Evolutionary conservation across 495 filamentous ascomycete genomes (phyloP).

Genomic region (Lasiosphaeris hirsuta): DNA sequence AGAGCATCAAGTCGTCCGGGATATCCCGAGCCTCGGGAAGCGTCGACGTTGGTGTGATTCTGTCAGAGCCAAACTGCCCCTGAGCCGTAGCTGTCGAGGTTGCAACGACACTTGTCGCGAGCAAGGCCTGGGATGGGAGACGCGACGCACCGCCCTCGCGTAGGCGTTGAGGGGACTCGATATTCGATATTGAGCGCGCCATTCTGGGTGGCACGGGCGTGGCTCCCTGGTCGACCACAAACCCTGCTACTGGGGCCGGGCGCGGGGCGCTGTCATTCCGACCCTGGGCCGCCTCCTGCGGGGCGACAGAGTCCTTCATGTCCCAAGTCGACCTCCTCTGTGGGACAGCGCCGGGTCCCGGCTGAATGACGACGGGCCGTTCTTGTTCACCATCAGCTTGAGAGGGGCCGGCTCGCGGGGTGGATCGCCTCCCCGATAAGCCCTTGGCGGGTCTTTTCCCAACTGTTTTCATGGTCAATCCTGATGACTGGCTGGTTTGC

Average conservation of each 20-base stretch:
- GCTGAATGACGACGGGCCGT: constrained; percentile 11
- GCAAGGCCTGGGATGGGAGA: constrained; percentile 14
- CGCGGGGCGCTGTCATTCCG: constrained; percentile 7
- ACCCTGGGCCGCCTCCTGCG: constrained; percentile 4
- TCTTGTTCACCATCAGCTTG: constrained; percentile 14
- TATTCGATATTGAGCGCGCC: constrained; percentile 32
- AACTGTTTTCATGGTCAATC: constrained; percentile 33
- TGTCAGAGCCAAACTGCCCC: constrained; percentile 37
- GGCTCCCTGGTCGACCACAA: constrained; percentile 17
- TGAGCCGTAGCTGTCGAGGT: constrained; percentile 32
- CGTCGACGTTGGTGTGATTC: constrained; percentile 13
- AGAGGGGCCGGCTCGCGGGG: constrained; percentile 11
- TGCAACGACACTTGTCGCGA: constrained; percentile 31
- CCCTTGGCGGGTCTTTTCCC: constrained; percentile 34
- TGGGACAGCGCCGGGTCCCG: constrained; percentile 1
- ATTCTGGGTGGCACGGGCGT: constrained; percentile 22
- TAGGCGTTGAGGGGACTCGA: constrained; percentile 11
- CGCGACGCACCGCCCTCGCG: constrained; percentile 7
- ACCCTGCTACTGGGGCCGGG: constrained; percentile 25
- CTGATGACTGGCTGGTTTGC: constrained; percentile 10
- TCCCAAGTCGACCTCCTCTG: constrained; percentile 19
- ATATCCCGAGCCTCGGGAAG: constrained; percentile 21
- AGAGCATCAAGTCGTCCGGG: constrained; percentile 21
- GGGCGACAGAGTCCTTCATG: constrained; percentile 1
- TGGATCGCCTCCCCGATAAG: constrained; percentile 6